phyloP scores from a whole-genome alignment of 306 rosid species.

The Acacia confusa region DNA sequence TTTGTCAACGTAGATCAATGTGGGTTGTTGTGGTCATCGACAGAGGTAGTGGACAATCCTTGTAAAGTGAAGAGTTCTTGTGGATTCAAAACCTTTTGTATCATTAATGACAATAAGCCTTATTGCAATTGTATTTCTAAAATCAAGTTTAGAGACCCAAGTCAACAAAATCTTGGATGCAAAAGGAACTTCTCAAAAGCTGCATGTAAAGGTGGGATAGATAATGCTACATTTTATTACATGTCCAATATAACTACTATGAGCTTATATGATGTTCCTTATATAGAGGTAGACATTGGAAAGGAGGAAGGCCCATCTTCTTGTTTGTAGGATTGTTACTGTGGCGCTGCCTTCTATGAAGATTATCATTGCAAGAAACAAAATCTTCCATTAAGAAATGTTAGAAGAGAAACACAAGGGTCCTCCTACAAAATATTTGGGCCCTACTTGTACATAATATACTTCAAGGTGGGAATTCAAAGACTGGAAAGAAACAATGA shows the following conservation, averaged over 20 bases:
- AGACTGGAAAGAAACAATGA: not conserved
- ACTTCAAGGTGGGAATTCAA: constrained; percentile 30
- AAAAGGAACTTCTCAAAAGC: constrained; percentile 22
- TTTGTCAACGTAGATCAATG: not conserved
- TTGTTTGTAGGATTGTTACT: not conserved
- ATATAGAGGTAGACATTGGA: not conserved
- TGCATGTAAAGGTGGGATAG: constrained; percentile 13
- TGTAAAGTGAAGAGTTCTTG: constrained; percentile 7
- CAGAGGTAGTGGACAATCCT: accelerated
- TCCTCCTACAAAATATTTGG: not conserved
- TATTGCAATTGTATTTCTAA: constrained; percentile 26
- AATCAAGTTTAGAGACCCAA: constrained; percentile 16
- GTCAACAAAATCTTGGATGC: constrained; percentile 21
- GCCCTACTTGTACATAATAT: not conserved
- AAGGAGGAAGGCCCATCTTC: not conserved
- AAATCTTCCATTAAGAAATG: not conserved
- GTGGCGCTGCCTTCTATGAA: not conserved
- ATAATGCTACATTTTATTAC: not conserved
- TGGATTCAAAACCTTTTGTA: constrained; percentile 38
- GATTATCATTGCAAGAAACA: not conserved
- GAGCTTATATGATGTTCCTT: not conserved
- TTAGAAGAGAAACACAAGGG: not conserved
- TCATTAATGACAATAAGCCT: not conserved
- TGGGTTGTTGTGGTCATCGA: not conserved
- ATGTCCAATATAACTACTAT: not conserved